Conservation (phyloP, 805 yeast species). For the Metschnikowia reukaufii region DNA sequence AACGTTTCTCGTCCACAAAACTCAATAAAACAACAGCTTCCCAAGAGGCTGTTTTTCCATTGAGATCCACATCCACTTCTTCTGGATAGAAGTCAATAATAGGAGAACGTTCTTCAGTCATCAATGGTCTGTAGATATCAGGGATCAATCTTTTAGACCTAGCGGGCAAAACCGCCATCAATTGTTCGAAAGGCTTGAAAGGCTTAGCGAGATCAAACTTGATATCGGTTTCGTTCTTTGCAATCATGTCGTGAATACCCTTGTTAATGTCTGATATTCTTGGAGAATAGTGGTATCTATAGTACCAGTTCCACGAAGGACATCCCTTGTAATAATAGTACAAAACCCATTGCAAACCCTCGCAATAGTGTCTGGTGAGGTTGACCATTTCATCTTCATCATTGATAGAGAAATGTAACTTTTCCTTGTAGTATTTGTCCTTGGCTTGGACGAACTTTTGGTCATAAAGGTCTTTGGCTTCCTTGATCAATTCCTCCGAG, state of each 20-base stretch:
- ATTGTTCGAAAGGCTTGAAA: constrained; percentile 89
- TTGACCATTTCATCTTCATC: constrained; percentile 61
- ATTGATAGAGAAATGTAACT: constrained; percentile 65
- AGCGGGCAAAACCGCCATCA: constrained; percentile 96
- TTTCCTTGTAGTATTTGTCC: constrained; percentile 78
- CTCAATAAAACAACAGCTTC: constrained; percentile 93
- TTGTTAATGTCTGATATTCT: constrained; percentile 80
- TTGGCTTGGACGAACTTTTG: constrained; percentile 81
- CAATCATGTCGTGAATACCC: constrained; percentile 61
- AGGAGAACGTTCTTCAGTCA: constrained; percentile 85
- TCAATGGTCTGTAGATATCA: constrained; percentile 67
- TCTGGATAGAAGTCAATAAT: constrained; percentile 88
- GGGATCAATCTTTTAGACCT: constrained; percentile 84
- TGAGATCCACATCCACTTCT: constrained; percentile 83
- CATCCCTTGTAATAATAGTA: constrained; percentile 87
- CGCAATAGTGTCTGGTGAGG: constrained; percentile 77
- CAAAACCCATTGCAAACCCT: constrained; percentile 97
- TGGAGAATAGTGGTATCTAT: constrained; percentile 87
- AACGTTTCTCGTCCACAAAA: constrained; percentile 82
- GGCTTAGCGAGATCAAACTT: constrained; percentile 72
- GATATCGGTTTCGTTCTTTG: constrained; percentile 33
- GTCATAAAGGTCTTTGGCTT: constrained; percentile 61
- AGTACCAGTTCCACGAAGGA: constrained; percentile 96
- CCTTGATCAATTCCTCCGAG: constrained; percentile 51
- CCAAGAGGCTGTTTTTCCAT: constrained; percentile 96